Evolutionary conservation across 169 alveolate species (phyloP).

Genomic region (Eimeria maxima): DNA sequence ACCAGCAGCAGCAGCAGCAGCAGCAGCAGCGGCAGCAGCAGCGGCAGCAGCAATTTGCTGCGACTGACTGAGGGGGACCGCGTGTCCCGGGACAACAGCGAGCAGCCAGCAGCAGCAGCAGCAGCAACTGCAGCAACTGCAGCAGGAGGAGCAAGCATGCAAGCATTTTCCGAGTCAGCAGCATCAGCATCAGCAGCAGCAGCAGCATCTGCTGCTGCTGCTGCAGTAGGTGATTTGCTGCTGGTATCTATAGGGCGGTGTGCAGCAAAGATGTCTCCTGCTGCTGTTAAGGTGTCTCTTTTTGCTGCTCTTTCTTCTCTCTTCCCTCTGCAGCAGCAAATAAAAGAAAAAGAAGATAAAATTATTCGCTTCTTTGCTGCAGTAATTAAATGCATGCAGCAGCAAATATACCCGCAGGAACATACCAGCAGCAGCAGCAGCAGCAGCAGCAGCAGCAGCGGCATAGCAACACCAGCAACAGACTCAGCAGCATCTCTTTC

Average conservation of each 20-base stretch:
- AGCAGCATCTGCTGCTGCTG: no score
- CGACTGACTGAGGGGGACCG: neutral
- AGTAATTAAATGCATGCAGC: neutral
- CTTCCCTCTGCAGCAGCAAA: neutral
- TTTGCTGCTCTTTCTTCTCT: neutral
- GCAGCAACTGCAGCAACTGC: neutral
- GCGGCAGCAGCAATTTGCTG: neutral
- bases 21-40: constrained; percentile 12
- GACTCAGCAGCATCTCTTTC: neutral
- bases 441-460: neutral
- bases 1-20: constrained; percentile 7
- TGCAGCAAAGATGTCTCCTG: constrained; percentile 6
- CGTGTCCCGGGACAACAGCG: neutral
- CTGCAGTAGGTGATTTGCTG: constrained; percentile 13
- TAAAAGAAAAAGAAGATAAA: neutral
- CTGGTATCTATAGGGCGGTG: neutral
- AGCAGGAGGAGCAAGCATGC: neutral
- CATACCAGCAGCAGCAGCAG: neutral
- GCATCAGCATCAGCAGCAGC: no score
- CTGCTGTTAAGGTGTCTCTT: neutral
- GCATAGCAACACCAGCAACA: neutral
- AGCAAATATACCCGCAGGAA: neutral
- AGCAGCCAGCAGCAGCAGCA: constrained; percentile 23
- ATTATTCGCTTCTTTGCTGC: neutral
- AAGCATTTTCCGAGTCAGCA: no score